phyloP scores from a whole-genome alignment of 305 asterid species.

The Petunia hybrid region DNA sequence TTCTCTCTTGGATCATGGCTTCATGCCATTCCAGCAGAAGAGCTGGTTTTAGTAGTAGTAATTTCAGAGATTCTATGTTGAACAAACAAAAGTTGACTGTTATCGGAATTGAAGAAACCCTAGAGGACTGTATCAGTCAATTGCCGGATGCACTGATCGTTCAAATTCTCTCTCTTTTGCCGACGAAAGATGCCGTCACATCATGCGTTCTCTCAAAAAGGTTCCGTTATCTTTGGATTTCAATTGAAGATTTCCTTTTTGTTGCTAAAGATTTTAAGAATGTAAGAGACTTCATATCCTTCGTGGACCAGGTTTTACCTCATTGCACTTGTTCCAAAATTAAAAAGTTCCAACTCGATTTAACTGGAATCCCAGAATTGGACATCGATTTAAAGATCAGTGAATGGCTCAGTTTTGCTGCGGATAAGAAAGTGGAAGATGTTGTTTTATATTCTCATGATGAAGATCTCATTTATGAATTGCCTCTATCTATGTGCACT shows the following conservation, averaged over 20 bases:
- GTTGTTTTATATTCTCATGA: not conserved
- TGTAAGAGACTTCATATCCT: not conserved
- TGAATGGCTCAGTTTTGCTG: not conserved
- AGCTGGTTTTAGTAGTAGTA: too few species aligned
- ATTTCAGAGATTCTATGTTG: not conserved
- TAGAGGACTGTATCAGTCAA: not conserved
- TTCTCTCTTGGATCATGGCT: too few species aligned
- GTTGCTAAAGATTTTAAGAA: not conserved
- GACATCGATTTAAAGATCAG: not conserved
- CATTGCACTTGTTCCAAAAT: constrained; percentile 6
- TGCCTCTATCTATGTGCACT: not conserved
- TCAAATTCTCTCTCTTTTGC: constrained; percentile 5
- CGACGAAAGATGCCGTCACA: not conserved
- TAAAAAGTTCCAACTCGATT: not conserved
- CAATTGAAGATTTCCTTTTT: not conserved
- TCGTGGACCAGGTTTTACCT: not conserved
- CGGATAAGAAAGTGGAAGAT: not conserved
- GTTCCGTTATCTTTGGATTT: not conserved
- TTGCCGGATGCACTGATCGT: not conserved
- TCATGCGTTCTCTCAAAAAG: not conserved
- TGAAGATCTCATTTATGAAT: not conserved
- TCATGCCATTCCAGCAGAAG: too few species aligned
- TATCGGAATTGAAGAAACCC: not conserved
- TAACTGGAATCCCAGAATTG: not conserved
- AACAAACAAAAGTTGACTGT: not conserved